Evolutionary conservation across 495 filamentous ascomycete species (phyloP).

Genomic region (Stereocaulon alpinum): DNA sequence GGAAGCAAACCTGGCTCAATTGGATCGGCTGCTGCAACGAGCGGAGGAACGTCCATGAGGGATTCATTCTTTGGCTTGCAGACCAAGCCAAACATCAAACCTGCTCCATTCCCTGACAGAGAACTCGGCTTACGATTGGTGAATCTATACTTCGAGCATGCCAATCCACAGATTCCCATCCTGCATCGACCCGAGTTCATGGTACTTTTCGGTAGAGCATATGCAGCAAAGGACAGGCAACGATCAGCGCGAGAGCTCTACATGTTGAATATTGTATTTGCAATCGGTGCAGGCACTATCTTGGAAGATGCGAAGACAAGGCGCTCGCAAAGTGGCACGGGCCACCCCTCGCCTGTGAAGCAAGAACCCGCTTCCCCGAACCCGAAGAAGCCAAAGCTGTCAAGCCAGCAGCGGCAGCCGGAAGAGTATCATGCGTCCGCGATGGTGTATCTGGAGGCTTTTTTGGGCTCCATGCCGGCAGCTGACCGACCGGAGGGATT

Average conservation of each 20-base stretch:
- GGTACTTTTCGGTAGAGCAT: conserved; percentile 70
- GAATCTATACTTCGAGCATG: conserved; percentile 84
- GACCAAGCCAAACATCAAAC: conserved; percentile 75
- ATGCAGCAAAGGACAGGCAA: conserved; percentile 53
- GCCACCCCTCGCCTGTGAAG: conserved; percentile 30
- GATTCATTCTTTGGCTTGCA: conserved; percentile 94
- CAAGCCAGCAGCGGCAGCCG: conserved; percentile 66
- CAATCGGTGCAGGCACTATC: conserved; percentile 89
- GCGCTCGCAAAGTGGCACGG: conserved; percentile 28
- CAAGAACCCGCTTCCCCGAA: conserved; percentile 31
- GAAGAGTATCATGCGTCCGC: conserved; percentile 95
- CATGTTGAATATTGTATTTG: conserved; percentile 94
- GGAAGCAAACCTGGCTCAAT: conserved; percentile 40
- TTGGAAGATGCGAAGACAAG: conserved; percentile 50
- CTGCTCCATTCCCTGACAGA: conserved; percentile 72
- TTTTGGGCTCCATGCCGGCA: conserved; percentile 56
- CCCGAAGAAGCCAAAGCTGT: conserved; percentile 41
- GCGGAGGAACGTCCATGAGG: conserved; percentile 66
- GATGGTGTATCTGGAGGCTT: conserved; percentile 81
- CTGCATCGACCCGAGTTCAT: conserved; percentile 82
- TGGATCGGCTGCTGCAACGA: conserved; percentile 32
- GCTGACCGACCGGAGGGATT: conserved; percentile 47
- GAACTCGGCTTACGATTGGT: conserved; percentile 62
- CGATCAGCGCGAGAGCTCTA: conserved; percentile 79
- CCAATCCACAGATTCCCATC: conserved; percentile 91